These are phyloP conservation scores for Ambrosia artemisiifolia DNA, from an alignment of 129 eudicot species.

Conservation along the genomic window DNA sequence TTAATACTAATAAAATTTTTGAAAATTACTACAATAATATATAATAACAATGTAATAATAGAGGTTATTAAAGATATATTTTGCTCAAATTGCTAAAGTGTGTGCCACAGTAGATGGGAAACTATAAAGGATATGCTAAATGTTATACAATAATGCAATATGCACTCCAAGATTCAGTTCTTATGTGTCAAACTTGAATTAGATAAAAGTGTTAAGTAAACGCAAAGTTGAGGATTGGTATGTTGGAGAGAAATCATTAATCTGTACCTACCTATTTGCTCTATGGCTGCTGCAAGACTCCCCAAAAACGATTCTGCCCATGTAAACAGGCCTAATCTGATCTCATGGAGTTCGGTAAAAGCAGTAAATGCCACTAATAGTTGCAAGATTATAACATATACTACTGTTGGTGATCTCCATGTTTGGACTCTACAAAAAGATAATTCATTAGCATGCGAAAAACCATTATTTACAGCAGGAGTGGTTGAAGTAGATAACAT, in stretches of 20 bases:
- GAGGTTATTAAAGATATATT: not conserved
- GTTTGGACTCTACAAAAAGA: slow-evolving; percentile 63
- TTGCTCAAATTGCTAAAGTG: not conserved
- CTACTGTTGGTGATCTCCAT: slow-evolving; percentile 65
- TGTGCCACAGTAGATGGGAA: not conserved
- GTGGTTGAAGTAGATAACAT: not conserved
- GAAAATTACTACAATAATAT: not conserved
- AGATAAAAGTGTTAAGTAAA: slow-evolving; percentile 3
- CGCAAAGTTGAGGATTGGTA: slow-evolving; percentile 6
- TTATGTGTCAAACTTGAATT: not conserved
- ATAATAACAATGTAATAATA: not conserved
- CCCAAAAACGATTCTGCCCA: slow-evolving; percentile 58
- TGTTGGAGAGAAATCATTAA: not conserved
- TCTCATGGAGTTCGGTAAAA: slow-evolving; percentile 47
- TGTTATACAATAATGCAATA: not conserved
- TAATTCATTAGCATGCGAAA: slow-evolving; percentile 8
- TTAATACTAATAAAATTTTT: not conserved
- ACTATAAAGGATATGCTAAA: not conserved
- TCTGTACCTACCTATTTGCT: slow-evolving; percentile 60
- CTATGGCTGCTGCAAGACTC: slow-evolving; percentile 45
- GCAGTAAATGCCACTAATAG: slow-evolving; percentile 61
- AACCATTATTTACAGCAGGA: not conserved
- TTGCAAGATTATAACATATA: slow-evolving; percentile 67
- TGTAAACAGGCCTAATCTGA: slow-evolving; percentile 44
- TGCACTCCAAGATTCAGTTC: not conserved